A percentile compares a stretch with the other conserved stretches of the same genome.
These are phyloP conservation scores for Populus hybrid DNA, from an alignment of 441 rosid genomes.

Conservation along the genomic window DNA sequence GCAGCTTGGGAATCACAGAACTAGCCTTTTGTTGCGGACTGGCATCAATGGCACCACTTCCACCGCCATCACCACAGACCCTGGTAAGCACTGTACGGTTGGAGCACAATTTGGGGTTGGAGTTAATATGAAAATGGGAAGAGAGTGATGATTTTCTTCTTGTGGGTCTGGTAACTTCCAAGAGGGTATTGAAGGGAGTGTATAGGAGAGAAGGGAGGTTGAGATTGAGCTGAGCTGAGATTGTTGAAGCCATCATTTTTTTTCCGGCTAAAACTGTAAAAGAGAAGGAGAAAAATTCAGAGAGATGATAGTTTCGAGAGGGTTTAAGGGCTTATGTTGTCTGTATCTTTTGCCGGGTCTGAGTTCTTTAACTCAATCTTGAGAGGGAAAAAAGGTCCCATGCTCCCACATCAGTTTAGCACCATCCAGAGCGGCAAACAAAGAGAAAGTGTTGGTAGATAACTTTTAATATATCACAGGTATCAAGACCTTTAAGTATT, in stretches of 20 bases:
- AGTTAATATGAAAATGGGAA: constrained; percentile 24
- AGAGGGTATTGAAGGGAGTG: constrained; percentile 15
- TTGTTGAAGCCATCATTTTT: constrained; percentile 31
- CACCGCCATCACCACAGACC: constrained; percentile 34
- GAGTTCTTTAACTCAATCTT: not conserved
- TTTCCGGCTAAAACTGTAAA: not conserved
- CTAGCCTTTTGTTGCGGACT: constrained; percentile 28
- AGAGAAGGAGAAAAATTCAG: not conserved
- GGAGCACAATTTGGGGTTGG: constrained; percentile 23
- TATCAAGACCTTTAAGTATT: too few relatives aligned
- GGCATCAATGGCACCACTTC: constrained; percentile 30
- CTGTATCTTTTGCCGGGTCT: not conserved
- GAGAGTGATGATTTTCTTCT: constrained; percentile 28
- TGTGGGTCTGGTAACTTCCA: constrained; percentile 26
- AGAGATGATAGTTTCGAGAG: not conserved
- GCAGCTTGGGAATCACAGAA: constrained; percentile 41
- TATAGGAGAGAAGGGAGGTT: constrained; percentile 33
- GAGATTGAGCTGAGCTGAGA: constrained; percentile 26
- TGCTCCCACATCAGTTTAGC: not conserved
- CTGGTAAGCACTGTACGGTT: constrained; percentile 24
- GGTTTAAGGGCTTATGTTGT: not conserved
- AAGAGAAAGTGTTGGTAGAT: too few relatives aligned
- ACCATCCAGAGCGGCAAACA: not conserved
- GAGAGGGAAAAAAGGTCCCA: not conserved
- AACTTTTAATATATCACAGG: too few relatives aligned